A percentile compares a stretch with the other conserved stretches of the same genome.
Evolutionary conservation across 805 yeast genomes (phyloP).

Genomic region (Sugiyamaella floridensis): DNA sequence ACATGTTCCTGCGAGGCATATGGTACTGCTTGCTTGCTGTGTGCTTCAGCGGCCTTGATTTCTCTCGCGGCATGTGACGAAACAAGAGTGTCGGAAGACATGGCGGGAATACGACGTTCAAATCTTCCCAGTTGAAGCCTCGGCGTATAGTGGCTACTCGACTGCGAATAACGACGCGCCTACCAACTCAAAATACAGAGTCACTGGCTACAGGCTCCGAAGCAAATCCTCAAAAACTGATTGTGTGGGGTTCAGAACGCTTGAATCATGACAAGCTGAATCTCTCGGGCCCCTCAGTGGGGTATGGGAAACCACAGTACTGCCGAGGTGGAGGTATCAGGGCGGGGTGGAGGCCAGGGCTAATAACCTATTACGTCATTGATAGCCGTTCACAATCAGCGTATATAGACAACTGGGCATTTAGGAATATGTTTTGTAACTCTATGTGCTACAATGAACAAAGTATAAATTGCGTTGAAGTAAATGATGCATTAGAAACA

Average conservation of each 20-base stretch:
- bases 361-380: neutral
- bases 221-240: too few species aligned
- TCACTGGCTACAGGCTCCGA: too few species aligned
- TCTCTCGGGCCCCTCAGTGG: neutral
- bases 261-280: neutral
- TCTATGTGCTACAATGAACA: too few species aligned
- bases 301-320: neutral
- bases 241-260: neutral
- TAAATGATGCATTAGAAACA: too few species aligned
- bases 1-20: conserved; percentile 4
- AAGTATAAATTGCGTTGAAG: too few species aligned
- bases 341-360: neutral
- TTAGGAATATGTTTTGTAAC: too few species aligned
- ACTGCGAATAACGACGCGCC: neutral
- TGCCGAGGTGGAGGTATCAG: neutral
- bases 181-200: neutral
- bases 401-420: too few species aligned
- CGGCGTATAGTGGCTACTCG: neutral
- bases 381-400: neutral
- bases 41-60: neutral
- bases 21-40: neutral
- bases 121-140: neutral
- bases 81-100: neutral
- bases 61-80: neutral
- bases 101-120: neutral